Evolutionary conservation across 768 basidiomycete species (phyloP).

Genomic region (Mycena galericulata): DNA sequence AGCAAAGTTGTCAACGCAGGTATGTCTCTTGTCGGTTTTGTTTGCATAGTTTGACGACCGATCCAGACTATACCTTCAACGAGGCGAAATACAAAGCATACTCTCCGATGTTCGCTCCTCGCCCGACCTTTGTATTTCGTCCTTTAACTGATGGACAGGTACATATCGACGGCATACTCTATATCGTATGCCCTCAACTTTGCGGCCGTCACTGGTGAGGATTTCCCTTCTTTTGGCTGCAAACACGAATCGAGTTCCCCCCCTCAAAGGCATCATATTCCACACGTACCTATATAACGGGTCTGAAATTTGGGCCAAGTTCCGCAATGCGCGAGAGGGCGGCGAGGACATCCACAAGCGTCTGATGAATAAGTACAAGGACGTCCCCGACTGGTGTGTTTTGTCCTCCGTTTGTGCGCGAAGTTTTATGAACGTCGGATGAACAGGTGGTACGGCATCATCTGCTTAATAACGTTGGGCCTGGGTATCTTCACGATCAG

Average conservation of each 20-base stretch:
- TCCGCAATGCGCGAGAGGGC: constrained; percentile 6
- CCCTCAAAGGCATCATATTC: constrained; percentile 2
- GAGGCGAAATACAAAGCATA: constrained; percentile 15
- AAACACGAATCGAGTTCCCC: not conserved
- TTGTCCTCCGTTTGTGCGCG: not conserved
- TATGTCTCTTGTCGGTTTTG: not conserved
- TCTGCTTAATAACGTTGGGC: constrained; percentile 6
- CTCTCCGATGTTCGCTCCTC: constrained; percentile 1
- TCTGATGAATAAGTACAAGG: constrained; percentile 22
- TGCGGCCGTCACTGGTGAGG: constrained; percentile 14
- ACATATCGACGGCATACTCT: constrained; percentile 16
- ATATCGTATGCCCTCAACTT: constrained; percentile 23
- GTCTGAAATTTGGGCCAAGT: constrained; percentile 14
- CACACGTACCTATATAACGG: constrained; percentile 20
- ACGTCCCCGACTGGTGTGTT: constrained; percentile 17
- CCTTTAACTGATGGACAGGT: not conserved
- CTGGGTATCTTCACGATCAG: constrained; percentile 19
- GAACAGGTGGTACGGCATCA: constrained; percentile 16
- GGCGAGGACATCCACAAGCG: constrained; percentile 25
- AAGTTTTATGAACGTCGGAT: not conserved
- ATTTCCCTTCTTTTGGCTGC: not conserved
- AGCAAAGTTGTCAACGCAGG: constrained; percentile 14
- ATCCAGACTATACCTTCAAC: constrained; percentile 8
- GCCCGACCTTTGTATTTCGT: too few relatives aligned
- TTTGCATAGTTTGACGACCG: not conserved